These are phyloP conservation scores for Starmerella tilneyi DNA, from an alignment of 805 yeast species.

Conservation along the genomic window DNA sequence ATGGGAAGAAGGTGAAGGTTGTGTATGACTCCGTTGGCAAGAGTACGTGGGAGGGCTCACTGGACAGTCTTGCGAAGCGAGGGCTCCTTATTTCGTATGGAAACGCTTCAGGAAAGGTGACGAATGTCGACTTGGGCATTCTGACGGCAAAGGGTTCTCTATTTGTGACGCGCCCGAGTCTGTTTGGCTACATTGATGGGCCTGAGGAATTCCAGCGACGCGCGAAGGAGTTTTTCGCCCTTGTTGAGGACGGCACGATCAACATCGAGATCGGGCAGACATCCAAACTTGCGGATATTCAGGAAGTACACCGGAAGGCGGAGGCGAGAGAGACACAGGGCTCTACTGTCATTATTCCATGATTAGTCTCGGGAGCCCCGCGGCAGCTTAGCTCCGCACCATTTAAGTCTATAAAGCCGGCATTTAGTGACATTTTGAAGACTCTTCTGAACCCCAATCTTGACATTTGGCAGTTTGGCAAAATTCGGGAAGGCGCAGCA, in stretches of 20 bases:
- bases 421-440: too few species aligned
- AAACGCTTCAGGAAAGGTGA: conserved; percentile 75
- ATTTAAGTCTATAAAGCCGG: not conserved
- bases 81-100: conserved; percentile 75
- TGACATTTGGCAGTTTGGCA: too few species aligned
- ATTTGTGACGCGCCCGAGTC: conserved; percentile 49
- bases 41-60: conserved; percentile 57
- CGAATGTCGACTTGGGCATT: conserved; percentile 45
- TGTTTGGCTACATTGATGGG: conserved; percentile 42
- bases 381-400: too few species aligned
- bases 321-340: conserved; percentile 65
- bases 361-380: too few species aligned
- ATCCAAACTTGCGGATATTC: conserved; percentile 51
- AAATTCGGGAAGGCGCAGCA: too few species aligned
- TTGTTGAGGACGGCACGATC: conserved; percentile 26
- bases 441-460: too few species aligned
- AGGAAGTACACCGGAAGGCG: conserved; percentile 45
- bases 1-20: conserved; percentile 29
- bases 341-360: conserved; percentile 17
- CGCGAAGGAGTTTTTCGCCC: conserved; percentile 23
- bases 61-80: conserved; percentile 47
- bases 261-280: conserved; percentile 41
- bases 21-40: conserved; percentile 40
- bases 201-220: conserved; percentile 27
- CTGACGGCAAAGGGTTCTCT: conserved; percentile 55